A percentile compares a stretch with the other conserved stretches of the same genome.
Evolutionary conservation across 2,329 filamentous ascomycete species (phyloP).

Genomic region (Aspergillus ochraceoroseus): DNA sequence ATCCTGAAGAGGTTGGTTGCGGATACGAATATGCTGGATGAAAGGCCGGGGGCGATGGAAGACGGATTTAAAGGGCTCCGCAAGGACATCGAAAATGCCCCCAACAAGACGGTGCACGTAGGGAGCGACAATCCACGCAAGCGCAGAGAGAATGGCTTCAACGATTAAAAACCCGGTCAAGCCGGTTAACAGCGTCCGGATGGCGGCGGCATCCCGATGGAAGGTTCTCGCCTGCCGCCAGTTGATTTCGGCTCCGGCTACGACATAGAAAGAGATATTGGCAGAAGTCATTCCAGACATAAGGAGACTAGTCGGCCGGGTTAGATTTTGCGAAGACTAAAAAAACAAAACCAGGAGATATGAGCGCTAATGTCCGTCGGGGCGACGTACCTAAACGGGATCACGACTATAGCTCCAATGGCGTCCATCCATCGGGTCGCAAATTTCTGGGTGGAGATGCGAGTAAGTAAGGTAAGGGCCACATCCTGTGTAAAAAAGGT

Average conservation of each 20-base stretch:
- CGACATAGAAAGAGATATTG: slow-evolving; percentile 34
- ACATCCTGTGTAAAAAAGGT: slow-evolving; percentile 34
- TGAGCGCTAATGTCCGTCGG: too few relatives aligned
- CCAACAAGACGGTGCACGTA: slow-evolving; percentile 26
- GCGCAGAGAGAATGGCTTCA: slow-evolving; percentile 25
- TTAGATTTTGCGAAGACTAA: too few relatives aligned
- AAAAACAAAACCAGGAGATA: neutral
- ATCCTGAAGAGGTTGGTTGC: slow-evolving; percentile 16
- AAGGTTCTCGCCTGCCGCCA: slow-evolving; percentile 35
- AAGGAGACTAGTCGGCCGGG: slow-evolving; percentile 26
- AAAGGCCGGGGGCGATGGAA: slow-evolving; percentile 12
- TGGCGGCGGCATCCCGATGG: slow-evolving; percentile 32
- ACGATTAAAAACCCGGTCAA: slow-evolving; percentile 33
- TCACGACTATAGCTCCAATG: slow-evolving; percentile 21
- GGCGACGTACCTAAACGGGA: slow-evolving; percentile 33
- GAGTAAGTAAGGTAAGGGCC: slow-evolving; percentile 23
- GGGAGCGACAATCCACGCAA: slow-evolving; percentile 25
- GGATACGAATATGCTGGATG: slow-evolving; percentile 8
- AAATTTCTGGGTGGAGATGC: slow-evolving; percentile 23
- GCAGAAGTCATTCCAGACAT: slow-evolving; percentile 34
- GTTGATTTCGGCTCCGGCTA: slow-evolving; percentile 36
- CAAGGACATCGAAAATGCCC: slow-evolving; percentile 27
- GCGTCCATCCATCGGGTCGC: slow-evolving; percentile 21
- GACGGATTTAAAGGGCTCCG: slow-evolving; percentile 21
- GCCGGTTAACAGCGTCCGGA: slow-evolving; percentile 32